Base-by-base conservation (phyloP, 305 asterid species). In the Salvia sclarea region DNA sequence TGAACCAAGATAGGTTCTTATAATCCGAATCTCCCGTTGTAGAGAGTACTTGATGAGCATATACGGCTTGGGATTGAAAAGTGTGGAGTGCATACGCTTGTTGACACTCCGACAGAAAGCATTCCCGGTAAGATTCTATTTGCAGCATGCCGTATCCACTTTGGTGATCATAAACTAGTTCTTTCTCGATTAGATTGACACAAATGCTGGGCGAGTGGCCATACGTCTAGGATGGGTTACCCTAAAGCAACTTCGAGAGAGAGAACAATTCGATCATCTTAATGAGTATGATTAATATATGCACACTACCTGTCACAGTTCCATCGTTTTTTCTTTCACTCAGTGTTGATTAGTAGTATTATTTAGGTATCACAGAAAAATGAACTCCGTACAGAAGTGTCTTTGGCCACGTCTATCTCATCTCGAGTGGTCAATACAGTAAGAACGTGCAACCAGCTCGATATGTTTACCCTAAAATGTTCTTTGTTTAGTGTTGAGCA, bases 191-290 rank as follows among this genome's bases (percentile, higher is more conserved):
- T 13, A 82, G 85, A 78, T 82, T 20, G 83, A 80, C 76, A 80
- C 61, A 10, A 80, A 82, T 70, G 82, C 74, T 41, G 84, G 85
- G 18, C 82, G 84, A 17, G 69, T 80, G 40, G 85, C 73, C 3
- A 75, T 82, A 1, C 75, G 84, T 17, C 79, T 84, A 1, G 87
- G 90, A 35, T 82, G 85, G 90, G 75, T 84, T 16, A 87, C 82
- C 12, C 66, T 76, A 44, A 73, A 81, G 41, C 68, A 79, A 25
- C 79, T 82, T 64, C 75, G 79, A 9, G 57, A 73, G 35, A 71
- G 78, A 22, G 79, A 56, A n/a, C 73, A 74, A 22, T 63, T 84
- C 59, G 81, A 82, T 40, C 72, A 20, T 13, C 47, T 78, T 13
- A 64, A 72, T 60, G 20, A 14, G 87, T 80, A 64, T 70, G 78